phyloP scores from a whole-genome alignment of 257 asterid genomes.

The Striga asiatica region DNA sequence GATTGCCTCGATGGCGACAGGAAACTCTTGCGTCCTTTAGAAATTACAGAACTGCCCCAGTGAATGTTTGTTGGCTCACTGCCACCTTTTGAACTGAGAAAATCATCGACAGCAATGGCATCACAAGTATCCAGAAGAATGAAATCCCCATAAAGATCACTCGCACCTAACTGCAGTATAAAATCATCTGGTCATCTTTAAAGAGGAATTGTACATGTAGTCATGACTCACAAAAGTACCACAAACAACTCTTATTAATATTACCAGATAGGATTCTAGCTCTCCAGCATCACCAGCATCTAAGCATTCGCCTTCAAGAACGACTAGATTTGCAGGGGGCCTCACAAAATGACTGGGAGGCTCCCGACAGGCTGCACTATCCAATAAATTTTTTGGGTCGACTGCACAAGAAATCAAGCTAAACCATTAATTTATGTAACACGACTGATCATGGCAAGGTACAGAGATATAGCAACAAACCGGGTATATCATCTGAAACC shows the following conservation, averaged over 20 bases:
- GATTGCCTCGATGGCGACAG: constrained; percentile 47
- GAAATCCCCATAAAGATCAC: constrained; percentile 78
- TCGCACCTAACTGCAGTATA: constrained; percentile 65
- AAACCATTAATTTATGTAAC: constrained; percentile 6
- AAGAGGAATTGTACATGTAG: not conserved
- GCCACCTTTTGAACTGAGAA: constrained; percentile 38
- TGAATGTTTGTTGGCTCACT: constrained; percentile 26
- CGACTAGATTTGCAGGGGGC: constrained; percentile 90
- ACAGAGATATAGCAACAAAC: constrained; percentile 46
- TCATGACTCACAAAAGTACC: not conserved
- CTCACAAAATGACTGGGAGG: constrained; percentile 34
- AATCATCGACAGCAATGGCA: constrained; percentile 52
- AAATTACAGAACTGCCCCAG: constrained; percentile 32
- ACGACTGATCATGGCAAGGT: constrained; percentile 7
- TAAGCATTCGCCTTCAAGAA: constrained; percentile 95
- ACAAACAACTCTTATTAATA: constrained; percentile 3
- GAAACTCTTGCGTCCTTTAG: constrained; percentile 49
- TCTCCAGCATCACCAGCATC: constrained; percentile 83
- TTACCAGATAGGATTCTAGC: constrained; percentile 93
- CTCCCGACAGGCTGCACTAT: constrained; percentile 32
- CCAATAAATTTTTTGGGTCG: constrained; percentile 61
- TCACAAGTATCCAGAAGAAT: constrained; percentile 72
- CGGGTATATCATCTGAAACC: constrained; percentile 74
- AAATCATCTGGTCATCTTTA: constrained; percentile 3
- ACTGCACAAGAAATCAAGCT: constrained; percentile 34